Conservation (phyloP, 345 rosid species). For the Camelina sativa region DNA sequence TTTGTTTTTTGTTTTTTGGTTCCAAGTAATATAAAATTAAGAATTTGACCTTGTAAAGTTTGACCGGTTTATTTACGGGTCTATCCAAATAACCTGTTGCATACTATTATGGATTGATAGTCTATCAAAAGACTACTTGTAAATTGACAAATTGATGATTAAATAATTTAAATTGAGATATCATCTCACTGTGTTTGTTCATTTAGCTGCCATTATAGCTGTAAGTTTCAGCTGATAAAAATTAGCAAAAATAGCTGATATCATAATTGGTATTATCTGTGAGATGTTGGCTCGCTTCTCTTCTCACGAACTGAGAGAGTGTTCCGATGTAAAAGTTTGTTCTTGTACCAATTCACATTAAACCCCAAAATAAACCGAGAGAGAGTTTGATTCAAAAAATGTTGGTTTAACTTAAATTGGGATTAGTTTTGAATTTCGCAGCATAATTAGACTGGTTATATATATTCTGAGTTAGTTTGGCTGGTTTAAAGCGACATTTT, state of each 20-base stretch:
- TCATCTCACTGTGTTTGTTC: no score
- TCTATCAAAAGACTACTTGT: constrained; percentile 10
- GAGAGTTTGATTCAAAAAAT: not conserved
- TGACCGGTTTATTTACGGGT: constrained; percentile 34
- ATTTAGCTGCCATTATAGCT: no score
- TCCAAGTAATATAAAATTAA: not conserved
- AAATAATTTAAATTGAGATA: no score
- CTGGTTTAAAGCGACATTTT: not conserved
- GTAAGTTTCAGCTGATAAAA: no score
- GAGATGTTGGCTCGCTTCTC: not conserved
- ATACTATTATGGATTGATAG: not conserved
- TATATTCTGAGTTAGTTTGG: no score
- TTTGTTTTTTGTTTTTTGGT: not conserved
- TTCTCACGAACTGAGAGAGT: constrained; percentile 5
- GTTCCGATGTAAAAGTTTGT: not conserved
- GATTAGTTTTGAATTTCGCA: not conserved
- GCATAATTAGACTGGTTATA: not conserved
- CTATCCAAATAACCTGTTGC: constrained; percentile 29
- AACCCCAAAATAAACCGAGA: not conserved
- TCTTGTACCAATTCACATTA: not conserved
- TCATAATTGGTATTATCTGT: not conserved
- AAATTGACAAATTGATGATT: not conserved
- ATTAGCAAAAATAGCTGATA: not conserved
- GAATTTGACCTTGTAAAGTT: constrained; percentile 2
- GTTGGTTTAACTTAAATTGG: not conserved